These are phyloP conservation scores for Nicotiana sylvestris DNA, from an alignment of 257 asterid genomes.

Conservation along the genomic window DNA sequence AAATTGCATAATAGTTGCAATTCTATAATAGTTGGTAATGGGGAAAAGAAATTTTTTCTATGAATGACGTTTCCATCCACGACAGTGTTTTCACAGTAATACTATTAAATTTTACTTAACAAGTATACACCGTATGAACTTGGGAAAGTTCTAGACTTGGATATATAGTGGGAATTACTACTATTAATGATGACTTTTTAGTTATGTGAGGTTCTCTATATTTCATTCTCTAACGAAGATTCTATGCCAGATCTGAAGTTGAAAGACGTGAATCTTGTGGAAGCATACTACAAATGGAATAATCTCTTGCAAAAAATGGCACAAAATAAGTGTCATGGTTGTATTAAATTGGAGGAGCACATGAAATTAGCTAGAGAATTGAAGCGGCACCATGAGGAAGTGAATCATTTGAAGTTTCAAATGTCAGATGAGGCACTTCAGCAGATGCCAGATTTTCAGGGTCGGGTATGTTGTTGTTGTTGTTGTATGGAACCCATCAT, in stretches of 20 bases:
- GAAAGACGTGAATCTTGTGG: conserved; percentile 57
- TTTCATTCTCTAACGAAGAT: conserved; percentile 16
- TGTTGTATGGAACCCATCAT: conserved; percentile 20
- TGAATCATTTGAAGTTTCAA: conserved; percentile 62
- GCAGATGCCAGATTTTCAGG: conserved; percentile 99
- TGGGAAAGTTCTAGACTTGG: neutral
- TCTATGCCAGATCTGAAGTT: conserved; percentile 73
- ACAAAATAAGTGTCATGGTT: conserved; percentile 87
- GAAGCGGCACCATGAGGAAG: conserved; percentile 65
- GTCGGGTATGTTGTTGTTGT: conserved; percentile 46
- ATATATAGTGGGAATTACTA: neutral
- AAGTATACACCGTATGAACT: neutral
- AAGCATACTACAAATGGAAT: conserved; percentile 61
- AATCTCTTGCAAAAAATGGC: conserved; percentile 78
- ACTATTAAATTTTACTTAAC: neutral
- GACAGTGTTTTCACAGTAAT: neutral
- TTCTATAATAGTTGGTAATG: neutral
- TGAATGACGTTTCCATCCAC: neutral
- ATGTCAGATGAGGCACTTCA: conserved; percentile 99
- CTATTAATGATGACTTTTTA: neutral
- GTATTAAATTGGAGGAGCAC: conserved; percentile 80
- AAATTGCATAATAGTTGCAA: neutral
- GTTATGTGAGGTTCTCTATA: neutral
- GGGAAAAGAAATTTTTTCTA: neutral
- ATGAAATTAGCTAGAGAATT: conserved; percentile 67